These are phyloP conservation scores for Aspergillus sp. DNA, from an alignment of 2,329 filamentous ascomycete genomes.

Conservation along the genomic window DNA sequence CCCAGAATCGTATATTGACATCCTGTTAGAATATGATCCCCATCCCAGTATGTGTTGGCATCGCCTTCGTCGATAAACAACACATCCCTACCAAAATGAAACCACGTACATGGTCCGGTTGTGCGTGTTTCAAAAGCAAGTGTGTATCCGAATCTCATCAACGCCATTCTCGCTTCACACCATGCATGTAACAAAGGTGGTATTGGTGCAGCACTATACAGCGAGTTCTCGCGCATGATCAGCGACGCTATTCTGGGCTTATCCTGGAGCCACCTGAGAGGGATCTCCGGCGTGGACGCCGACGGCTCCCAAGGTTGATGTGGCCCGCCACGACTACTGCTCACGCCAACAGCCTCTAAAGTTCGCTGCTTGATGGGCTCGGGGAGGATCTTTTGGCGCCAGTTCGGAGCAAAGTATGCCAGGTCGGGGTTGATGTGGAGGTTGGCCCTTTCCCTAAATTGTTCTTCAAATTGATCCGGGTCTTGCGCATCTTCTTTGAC, in stretches of 20 bases:
- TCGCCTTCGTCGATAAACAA: background rate
- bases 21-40: background rate
- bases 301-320: background rate
- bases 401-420: background rate
- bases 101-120: background rate
- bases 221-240: background rate
- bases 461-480: background rate
- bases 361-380: background rate
- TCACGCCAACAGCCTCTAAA: background rate
- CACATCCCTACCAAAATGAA: background rate
- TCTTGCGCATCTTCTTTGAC: background rate
- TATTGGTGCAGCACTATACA: background rate
- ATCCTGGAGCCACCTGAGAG: background rate
- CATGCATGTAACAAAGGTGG: background rate
- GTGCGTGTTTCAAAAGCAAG: background rate
- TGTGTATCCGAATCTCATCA: background rate
- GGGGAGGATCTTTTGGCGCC: background rate
- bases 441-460: background rate
- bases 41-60: background rate
- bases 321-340: background rate
- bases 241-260: background rate
- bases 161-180: background rate
- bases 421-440: background rate
- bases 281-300: background rate
- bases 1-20: background rate